Conservation (phyloP, 2,329 filamentous ascomycete genomes). For the Verticillium zaregamsianum region DNA sequence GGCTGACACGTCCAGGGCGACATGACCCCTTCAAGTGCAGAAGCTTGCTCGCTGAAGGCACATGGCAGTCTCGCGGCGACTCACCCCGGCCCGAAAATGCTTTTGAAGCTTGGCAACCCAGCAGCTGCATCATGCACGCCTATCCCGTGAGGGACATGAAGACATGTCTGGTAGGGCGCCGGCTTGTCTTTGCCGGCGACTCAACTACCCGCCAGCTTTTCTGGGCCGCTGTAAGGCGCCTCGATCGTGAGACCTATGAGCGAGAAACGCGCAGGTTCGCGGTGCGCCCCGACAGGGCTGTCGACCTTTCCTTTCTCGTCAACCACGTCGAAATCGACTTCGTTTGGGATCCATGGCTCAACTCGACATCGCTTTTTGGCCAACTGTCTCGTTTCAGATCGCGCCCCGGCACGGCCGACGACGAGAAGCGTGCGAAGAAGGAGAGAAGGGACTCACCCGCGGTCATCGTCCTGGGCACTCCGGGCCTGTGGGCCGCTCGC, state of each 20-base stretch:
- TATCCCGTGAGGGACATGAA: slow-evolving; percentile 48
- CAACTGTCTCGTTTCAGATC: slow-evolving; percentile 10
- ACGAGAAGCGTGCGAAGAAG: slow-evolving; percentile 6
- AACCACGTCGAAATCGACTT: slow-evolving; percentile 21
- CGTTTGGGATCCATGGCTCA: slow-evolving; percentile 63
- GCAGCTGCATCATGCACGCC: slow-evolving; percentile 53
- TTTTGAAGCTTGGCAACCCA: slow-evolving; percentile 53
- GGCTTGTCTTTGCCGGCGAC: slow-evolving; percentile 58
- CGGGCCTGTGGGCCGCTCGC: slow-evolving; percentile 51
- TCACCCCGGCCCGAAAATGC: slow-evolving; percentile 14
- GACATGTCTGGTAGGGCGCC: slow-evolving; percentile 45
- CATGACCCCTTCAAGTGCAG: slow-evolving; percentile 50
- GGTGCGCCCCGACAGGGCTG: slow-evolving; percentile 7
- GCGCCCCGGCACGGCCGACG: slow-evolving; percentile 7
- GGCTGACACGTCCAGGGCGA: slow-evolving; percentile 5
- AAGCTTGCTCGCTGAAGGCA: slow-evolving; percentile 44
- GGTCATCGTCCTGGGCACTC: slow-evolving; percentile 47
- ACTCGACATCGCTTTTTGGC: slow-evolving; percentile 17
- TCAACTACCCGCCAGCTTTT: slow-evolving; percentile 56
- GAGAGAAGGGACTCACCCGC: slow-evolving; percentile 25
- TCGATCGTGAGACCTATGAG: slow-evolving; percentile 8
- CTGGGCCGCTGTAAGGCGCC: slow-evolving; percentile 36
- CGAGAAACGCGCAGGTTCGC: slow-evolving; percentile 7
- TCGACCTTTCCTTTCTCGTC: slow-evolving; percentile 7
- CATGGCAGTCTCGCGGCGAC: slow-evolving; percentile 34